A percentile compares a stretch with the other conserved stretches of the same genome.
Evolutionary conservation across 169 alveolate species (phyloP).

Genomic region (Condylostoma magnum): DNA sequence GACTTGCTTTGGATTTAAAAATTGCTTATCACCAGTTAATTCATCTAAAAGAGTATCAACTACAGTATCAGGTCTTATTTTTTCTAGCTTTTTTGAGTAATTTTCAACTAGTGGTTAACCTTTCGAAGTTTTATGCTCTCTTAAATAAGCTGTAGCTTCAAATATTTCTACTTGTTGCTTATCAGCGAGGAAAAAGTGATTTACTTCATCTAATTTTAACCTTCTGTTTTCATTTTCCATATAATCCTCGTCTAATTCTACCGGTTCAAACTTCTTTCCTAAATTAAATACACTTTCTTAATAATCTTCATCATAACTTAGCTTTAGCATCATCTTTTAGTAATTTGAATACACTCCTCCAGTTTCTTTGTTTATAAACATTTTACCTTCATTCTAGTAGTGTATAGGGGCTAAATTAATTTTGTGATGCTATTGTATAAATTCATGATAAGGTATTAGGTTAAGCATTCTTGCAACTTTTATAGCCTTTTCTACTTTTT

Average conservation of each 20-base stretch:
- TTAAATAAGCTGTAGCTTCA: neutral
- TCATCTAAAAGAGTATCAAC: neutral
- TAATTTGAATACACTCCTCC: conserved; percentile 16
- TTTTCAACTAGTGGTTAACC: neutral
- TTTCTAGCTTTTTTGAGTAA: neutral
- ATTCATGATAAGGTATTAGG: conserved; percentile 24
- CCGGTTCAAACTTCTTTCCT: conserved; percentile 5
- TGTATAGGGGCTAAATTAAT: conserved; percentile 29
- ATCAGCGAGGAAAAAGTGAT: conserved; percentile 6
- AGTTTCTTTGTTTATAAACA: conserved; percentile 9
- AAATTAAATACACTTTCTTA: neutral
- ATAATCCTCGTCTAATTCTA: neutral
- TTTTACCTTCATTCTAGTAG: neutral
- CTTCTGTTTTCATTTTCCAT: neutral
- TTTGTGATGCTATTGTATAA: conserved; percentile 42
- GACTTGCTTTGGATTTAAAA: neutral
- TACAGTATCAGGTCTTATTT: neutral
- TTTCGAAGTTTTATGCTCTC: neutral
- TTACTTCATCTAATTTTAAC: neutral
- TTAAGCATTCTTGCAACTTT: conserved; percentile 42
- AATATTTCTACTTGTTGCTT: neutral
- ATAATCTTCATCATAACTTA: neutral
- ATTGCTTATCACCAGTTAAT: neutral
- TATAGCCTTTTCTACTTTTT: conserved; percentile 41
- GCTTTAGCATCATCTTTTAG: neutral